A percentile compares a stretch with the other conserved stretches of the same genome.
phyloP scores from a whole-genome alignment of 768 basidiomycete species.

The Mycena albidolilacea region DNA sequence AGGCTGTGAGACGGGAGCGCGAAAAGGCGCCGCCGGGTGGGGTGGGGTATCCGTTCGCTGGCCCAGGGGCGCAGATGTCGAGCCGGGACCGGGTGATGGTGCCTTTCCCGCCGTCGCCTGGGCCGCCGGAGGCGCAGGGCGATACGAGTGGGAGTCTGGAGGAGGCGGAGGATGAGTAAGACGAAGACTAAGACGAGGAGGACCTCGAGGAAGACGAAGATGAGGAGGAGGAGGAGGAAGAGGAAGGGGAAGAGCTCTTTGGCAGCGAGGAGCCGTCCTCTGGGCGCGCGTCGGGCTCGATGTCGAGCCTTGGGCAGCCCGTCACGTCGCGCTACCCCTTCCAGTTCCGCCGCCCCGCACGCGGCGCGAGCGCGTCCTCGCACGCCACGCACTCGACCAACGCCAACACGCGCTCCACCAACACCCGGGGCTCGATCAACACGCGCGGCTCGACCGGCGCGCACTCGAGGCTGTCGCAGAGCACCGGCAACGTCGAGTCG shows the following conservation, averaged over 20 bases:
- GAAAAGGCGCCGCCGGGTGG: too few species aligned
- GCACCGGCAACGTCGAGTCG: too few species aligned
- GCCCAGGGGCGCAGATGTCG: constrained; percentile 71
- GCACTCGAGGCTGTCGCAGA: too few species aligned
- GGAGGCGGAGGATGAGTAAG: constrained; percentile 42
- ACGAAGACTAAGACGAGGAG: constrained; percentile 42
- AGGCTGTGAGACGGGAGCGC: constrained; percentile 58
- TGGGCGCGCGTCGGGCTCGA: too few species aligned
- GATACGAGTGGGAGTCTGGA: constrained; percentile 40
- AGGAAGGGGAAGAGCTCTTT: constrained; percentile 54
- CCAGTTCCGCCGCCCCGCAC: too few species aligned
- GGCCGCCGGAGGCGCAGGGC: constrained; percentile 55
- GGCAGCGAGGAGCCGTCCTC: constrained; percentile 65
- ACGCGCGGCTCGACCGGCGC: too few species aligned
- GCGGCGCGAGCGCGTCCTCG: too few species aligned
- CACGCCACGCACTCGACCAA: too few species aligned
- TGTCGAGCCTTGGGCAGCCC: too few species aligned
- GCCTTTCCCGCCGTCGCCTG: constrained; percentile 82
- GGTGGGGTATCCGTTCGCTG: constrained; percentile 78
- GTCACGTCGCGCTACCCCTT: too few species aligned
- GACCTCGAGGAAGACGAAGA: constrained; percentile 39
- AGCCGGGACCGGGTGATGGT: constrained; percentile 67
- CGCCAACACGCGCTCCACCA: too few species aligned
- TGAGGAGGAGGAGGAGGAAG: constrained; percentile 55
- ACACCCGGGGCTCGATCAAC: too few species aligned